phyloP scores from a whole-genome alignment of 2,329 filamentous ascomycete genomes.

The Ilyonectria robusta region DNA sequence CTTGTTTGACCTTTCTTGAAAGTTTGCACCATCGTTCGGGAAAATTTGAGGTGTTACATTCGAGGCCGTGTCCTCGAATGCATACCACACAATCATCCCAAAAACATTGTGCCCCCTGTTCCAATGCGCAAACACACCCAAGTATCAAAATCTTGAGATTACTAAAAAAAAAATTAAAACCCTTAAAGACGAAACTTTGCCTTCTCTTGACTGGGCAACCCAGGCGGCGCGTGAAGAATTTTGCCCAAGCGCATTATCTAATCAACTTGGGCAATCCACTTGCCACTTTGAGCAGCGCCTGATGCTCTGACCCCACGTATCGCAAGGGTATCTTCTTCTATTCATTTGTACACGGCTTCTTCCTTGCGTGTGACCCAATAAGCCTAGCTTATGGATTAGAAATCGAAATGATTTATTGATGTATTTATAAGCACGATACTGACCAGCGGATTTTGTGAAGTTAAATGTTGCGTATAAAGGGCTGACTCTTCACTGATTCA shows the following conservation, averaged over 20 bases:
- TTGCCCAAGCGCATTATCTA: neutral
- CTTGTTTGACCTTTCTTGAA: too few relatives aligned
- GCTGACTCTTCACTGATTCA: too few relatives aligned
- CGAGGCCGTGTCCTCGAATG: too few relatives aligned
- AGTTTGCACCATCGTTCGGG: too few relatives aligned
- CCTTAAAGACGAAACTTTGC: too few relatives aligned
- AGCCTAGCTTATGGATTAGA: neutral
- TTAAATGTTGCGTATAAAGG: neutral
- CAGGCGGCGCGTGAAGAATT: too few relatives aligned
- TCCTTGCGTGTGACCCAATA: too few relatives aligned
- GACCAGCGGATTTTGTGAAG: neutral
- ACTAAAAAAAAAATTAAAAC: too few relatives aligned
- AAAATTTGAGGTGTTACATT: too few relatives aligned
- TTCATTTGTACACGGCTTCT: neutral
- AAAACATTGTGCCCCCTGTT: constrained; percentile 4
- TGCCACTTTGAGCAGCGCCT: neutral
- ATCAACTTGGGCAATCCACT: neutral
- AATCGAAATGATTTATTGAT: neutral
- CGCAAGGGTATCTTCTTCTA: neutral
- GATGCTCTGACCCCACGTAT: neutral
- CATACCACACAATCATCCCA: too few relatives aligned
- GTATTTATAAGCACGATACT: neutral
- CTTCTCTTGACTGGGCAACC: neutral
- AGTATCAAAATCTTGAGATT: too few relatives aligned
- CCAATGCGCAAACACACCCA: too few relatives aligned